A percentile compares a stretch with the other conserved stretches of the same genome.
Evolutionary conservation across 2,329 filamentous ascomycete genomes (phyloP).

Genomic region (Neopestalotiopsis sp.): DNA sequence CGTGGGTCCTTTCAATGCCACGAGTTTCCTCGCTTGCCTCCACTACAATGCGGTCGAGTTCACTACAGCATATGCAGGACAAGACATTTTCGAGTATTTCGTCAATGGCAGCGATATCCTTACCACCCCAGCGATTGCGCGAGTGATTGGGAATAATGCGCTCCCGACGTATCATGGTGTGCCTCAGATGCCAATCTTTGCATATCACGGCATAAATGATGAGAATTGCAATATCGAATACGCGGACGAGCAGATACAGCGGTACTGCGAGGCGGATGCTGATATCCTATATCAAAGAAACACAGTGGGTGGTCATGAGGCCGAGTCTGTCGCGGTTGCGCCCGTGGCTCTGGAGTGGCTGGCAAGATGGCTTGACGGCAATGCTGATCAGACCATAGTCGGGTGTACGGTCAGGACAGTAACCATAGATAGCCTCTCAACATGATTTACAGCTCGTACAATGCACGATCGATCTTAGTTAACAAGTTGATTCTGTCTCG

Average conservation of each 20-base stretch:
- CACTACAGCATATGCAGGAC: slow-evolving; percentile 33
- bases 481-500: too few species aligned
- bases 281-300: slow-evolving; percentile 52
- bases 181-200: slow-evolving; percentile 50
- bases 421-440: not conserved
- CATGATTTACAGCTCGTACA: not conserved
- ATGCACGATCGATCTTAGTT: too few species aligned
- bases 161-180: slow-evolving; percentile 43
- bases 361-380: not conserved
- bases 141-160: slow-evolving; percentile 33
- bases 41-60: slow-evolving; percentile 33
- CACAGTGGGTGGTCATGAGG: slow-evolving; percentile 36
- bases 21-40: slow-evolving; percentile 37
- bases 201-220: slow-evolving; percentile 53
- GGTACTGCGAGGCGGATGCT: slow-evolving; percentile 47
- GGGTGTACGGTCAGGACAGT: not conserved
- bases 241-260: slow-evolving; percentile 47
- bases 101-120: slow-evolving; percentile 37
- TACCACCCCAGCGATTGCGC: slow-evolving; percentile 28
- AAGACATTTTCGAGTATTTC: slow-evolving; percentile 49
- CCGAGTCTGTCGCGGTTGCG: slow-evolving; percentile 15
- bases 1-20: slow-evolving; percentile 38
- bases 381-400: not conserved
- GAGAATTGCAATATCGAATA: slow-evolving; percentile 48
- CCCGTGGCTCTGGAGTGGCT: not conserved